phyloP scores from a whole-genome alignment of 2,329 filamentous ascomycete genomes.

The Septoria linicola region DNA sequence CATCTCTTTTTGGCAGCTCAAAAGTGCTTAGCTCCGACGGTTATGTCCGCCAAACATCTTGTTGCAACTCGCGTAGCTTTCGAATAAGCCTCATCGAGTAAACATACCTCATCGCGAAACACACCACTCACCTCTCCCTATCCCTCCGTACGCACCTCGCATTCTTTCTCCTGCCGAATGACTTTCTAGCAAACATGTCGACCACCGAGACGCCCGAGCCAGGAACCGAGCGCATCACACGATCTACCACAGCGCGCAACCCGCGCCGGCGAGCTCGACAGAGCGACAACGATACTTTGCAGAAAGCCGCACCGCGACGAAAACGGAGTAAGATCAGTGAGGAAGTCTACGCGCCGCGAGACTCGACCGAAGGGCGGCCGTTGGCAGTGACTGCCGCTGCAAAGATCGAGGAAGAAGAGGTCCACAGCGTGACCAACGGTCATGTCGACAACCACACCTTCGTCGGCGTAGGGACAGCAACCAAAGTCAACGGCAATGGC shows the following conservation, averaged over 20 bases:
- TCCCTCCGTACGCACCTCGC: not conserved
- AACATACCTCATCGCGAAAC: conserved; percentile 5
- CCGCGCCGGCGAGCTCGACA: conserved; percentile 48
- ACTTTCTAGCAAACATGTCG: conserved; percentile 2
- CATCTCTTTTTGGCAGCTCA: not conserved
- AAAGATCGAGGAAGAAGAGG: conserved; percentile 17
- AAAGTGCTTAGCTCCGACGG: conserved; percentile 1
- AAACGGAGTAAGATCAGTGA: conserved; percentile 51
- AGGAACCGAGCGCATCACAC: conserved; percentile 31
- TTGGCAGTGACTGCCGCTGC: conserved; percentile 7
- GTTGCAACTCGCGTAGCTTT: conserved; percentile 9
- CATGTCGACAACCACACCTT: conserved; percentile 11
- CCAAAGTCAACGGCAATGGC: conserved; percentile 17
- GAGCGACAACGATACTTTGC: conserved; percentile 44
- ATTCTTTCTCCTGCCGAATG: conserved; percentile 6
- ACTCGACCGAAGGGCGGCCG: conserved; percentile 18
- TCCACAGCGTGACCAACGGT: conserved; percentile 26
- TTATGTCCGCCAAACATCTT: conserved; percentile 10
- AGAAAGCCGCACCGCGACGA: conserved; percentile 42
- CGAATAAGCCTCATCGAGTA: conserved; percentile 11
- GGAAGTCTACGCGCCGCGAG: conserved; percentile 40
- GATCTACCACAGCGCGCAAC: conserved; percentile 43
- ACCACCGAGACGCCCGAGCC: conserved; percentile 19
- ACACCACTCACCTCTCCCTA: not conserved
- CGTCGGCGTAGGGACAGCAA: not conserved